Conservation (phyloP, 129 eudicot genomes). For the sunflower (Helianthus annuus) region HanXRQr2.0-SUNRISE NC_035445.2:165841325-165841824, state of each 20-base stretch:
- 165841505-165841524: slow-evolving; percentile 20
- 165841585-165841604: slow-evolving; percentile 21
- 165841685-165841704: slow-evolving; percentile 8
- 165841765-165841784: slow-evolving; percentile 44
- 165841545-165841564: slow-evolving; percentile 26
- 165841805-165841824: slow-evolving; percentile 93
- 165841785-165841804: slow-evolving; percentile 74
- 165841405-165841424: too few relatives aligned
- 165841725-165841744: slow-evolving; percentile 9
- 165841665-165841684: background rate
- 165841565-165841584: slow-evolving; percentile 29
- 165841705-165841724: slow-evolving; percentile 24
- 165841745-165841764: slow-evolving; percentile 20
- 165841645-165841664: background rate
- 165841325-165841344: too few relatives aligned
- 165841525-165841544: slow-evolving; percentile 14
- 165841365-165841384: too few relatives aligned
- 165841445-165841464: slow-evolving; percentile 5
- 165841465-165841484: background rate
- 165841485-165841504: slow-evolving; percentile 7
- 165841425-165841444: background rate
- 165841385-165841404: too few relatives aligned
- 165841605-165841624: slow-evolving; percentile 18
- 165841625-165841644: slow-evolving; percentile 12
- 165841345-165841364: too few relatives aligned